Conservation (phyloP, 2,329 filamentous ascomycete species). For the Beauveria rudraprayagi region DNA sequence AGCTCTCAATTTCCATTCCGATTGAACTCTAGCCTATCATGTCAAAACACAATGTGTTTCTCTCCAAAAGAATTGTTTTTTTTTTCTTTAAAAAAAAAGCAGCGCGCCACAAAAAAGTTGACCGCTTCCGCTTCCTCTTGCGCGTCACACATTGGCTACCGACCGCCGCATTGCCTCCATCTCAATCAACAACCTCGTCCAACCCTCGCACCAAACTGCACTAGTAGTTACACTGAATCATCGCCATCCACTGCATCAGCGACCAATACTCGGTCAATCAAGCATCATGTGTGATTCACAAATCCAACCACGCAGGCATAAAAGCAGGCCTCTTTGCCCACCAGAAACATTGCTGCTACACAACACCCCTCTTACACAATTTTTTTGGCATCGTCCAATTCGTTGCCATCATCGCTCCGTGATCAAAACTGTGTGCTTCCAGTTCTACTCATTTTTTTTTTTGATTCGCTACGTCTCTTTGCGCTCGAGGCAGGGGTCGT, state of each 20-base stretch:
- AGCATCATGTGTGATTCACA: neutral
- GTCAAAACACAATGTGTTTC: too few relatives aligned
- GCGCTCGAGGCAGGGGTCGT: neutral
- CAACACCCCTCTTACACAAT: neutral
- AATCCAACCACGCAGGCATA: neutral
- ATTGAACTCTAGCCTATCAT: too few relatives aligned
- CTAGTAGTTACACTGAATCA: neutral
- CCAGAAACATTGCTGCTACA: neutral
- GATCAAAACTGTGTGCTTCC: neutral
- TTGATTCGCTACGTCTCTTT: neutral
- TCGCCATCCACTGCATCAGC: neutral
- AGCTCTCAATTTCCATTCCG: too few relatives aligned
- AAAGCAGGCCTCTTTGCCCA: neutral
- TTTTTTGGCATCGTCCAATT: neutral
- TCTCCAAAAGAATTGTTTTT: too few relatives aligned
- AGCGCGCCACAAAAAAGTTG: neutral
- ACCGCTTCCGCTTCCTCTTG: neutral
- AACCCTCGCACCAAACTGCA: neutral
- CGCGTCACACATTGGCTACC: neutral
- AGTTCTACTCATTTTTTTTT: accelerated
- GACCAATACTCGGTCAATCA: neutral
- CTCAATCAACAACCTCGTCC: neutral
- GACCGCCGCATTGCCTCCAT: neutral
- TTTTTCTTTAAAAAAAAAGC: too few relatives aligned
- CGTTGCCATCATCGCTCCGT: neutral